Conservation (phyloP, 768 basidiomycete species). For the Daedaleopsis sinensis region DNA sequence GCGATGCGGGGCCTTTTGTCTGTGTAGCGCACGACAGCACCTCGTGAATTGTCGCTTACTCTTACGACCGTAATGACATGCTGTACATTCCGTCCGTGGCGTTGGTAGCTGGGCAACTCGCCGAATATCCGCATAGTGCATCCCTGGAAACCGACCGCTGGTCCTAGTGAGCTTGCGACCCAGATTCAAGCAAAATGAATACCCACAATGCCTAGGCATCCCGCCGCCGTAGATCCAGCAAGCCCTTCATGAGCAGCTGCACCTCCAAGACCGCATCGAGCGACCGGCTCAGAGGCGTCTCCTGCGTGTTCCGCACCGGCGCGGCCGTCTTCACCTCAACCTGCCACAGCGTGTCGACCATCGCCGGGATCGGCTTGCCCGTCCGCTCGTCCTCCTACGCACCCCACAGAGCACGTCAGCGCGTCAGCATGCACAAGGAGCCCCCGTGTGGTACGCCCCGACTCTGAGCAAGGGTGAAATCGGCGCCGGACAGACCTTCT, state of each 20-base stretch:
- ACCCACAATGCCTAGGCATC: constrained; percentile 48
- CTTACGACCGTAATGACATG: no score
- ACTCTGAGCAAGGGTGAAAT: neutral
- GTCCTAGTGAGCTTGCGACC: no score
- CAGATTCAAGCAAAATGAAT: no score
- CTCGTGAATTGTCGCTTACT: no score
- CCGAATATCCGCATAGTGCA: no score
- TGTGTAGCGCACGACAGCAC: no score
- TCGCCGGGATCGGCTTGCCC: constrained; percentile 75
- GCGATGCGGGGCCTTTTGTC: no score
- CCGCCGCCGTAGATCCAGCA: constrained; percentile 75
- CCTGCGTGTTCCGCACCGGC: constrained; percentile 78
- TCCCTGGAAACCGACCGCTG: no score
- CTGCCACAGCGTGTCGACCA: constrained; percentile 82
- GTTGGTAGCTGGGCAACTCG: no score
- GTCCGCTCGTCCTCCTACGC: constrained; percentile 73
- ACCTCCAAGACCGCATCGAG: constrained; percentile 81
- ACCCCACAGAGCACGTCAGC: neutral
- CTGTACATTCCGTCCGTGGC: no score
- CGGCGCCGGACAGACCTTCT: constrained; percentile 53
- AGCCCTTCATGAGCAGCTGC: constrained; percentile 82
- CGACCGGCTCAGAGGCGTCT: constrained; percentile 68
- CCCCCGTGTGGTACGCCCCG: no score
- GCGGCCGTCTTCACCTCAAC: constrained; percentile 85
- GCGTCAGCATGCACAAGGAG: neutral